Conservation (phyloP, 371 early-diverging fungal species). For the Mortierella sp. region DNA sequence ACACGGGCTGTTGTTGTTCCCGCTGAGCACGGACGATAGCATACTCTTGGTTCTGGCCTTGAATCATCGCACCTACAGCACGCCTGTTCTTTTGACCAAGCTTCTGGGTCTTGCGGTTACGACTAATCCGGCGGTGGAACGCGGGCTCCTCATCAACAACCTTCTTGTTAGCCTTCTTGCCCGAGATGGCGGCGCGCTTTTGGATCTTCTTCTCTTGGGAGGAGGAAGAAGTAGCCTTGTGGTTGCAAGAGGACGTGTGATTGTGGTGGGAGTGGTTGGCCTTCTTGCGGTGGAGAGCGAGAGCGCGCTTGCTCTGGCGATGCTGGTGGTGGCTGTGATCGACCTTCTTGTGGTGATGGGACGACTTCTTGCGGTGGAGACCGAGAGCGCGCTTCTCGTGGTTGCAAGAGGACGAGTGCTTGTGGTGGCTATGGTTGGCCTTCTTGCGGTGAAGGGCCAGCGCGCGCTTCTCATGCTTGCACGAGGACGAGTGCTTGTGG, state of each 20-base stretch:
- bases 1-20: constrained; percentile 1
- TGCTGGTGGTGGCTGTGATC: constrained; percentile 10
- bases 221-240: background rate
- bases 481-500: background rate
- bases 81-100: constrained; percentile 30
- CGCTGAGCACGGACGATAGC: background rate
- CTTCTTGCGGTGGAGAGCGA: constrained; percentile 6
- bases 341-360: constrained; percentile 13
- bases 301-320: background rate
- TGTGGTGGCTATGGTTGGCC: background rate
- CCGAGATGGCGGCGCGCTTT: constrained; percentile 14
- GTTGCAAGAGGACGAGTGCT: background rate
- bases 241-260: background rate
- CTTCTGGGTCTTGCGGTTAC: constrained; percentile 25
- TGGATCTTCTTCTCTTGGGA: constrained; percentile 15
- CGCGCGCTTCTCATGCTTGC: constrained; percentile 15
- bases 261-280: background rate
- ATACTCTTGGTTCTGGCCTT: background rate
- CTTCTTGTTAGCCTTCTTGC: constrained; percentile 10
- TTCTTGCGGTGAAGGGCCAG: constrained; percentile 13
- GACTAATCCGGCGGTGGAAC: constrained; percentile 43
- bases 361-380: constrained; percentile 20
- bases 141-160: constrained; percentile 26
- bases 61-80: background rate
- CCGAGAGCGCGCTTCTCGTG: constrained; percentile 33